Conservation (phyloP, 2,329 filamentous ascomycete species). For the Dactylonectria macrodidyma region DNA sequence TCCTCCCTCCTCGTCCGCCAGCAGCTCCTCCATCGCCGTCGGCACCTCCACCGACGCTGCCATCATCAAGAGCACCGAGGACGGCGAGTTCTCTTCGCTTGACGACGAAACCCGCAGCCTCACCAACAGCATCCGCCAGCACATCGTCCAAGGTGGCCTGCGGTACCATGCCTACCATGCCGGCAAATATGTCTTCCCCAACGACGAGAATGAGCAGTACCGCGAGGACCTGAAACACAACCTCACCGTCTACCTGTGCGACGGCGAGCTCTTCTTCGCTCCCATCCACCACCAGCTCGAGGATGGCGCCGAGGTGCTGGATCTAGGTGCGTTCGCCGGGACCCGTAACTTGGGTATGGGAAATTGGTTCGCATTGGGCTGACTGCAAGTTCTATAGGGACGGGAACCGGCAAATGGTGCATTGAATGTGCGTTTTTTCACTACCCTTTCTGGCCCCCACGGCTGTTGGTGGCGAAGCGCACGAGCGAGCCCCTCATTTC, state of each 20-base stretch:
- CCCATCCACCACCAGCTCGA: conserved; percentile 58
- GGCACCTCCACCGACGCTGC: conserved; percentile 50
- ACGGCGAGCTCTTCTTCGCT: conserved; percentile 59
- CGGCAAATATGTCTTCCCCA: conserved; percentile 60
- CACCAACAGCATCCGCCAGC: conserved; percentile 59
- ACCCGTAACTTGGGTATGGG: no score
- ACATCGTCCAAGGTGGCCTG: conserved; percentile 58
- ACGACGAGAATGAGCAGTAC: conserved; percentile 59
- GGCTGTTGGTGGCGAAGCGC: no score
- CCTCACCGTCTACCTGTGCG: conserved; percentile 56
- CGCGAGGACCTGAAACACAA: conserved; percentile 59
- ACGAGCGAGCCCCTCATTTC: no score
- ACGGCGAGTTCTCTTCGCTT: conserved; percentile 47
- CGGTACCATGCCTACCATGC: conserved; percentile 60
- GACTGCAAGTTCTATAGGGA: no score
- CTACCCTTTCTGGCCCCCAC: no score
- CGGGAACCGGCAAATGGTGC: no score
- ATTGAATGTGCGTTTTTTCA: no score
- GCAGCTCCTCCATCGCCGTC: conserved; percentile 49
- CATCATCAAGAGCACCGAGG: conserved; percentile 52
- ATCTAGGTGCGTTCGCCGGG: conserved; percentile 58
- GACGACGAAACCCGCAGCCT: conserved; percentile 57
- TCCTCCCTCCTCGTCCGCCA: conserved; percentile 48
- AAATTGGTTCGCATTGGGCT: no score
- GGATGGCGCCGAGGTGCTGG: conserved; percentile 60